phyloP scores from a whole-genome alignment of 352 stramenopile genomes.

The Porosira glacialis region DNA sequence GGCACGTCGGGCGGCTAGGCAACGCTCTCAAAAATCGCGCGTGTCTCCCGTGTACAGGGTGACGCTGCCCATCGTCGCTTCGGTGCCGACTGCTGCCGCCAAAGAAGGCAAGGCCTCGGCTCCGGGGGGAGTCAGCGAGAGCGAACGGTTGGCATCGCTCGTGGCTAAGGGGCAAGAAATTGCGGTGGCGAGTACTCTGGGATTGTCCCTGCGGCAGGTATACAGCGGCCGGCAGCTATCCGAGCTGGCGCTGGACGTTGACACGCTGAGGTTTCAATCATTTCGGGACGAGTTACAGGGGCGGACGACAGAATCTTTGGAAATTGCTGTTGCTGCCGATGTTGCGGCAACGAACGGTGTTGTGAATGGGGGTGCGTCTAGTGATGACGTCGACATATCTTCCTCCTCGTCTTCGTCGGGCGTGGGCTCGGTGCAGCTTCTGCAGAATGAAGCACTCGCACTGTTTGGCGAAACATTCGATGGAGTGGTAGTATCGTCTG shows the following conservation, averaged over 20 bases:
- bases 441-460: constrained; percentile 38
- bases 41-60: constrained; percentile 18
- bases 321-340: not conserved
- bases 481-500: constrained; percentile 67
- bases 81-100: constrained; percentile 14
- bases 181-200: constrained; percentile 44
- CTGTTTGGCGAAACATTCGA: constrained; percentile 46
- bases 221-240: constrained; percentile 55
- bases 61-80: constrained; percentile 25
- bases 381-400: no score
- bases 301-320: constrained; percentile 22
- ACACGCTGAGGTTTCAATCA: constrained; percentile 60
- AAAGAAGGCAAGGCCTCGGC: no score
- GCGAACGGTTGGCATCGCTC: constrained; percentile 27
- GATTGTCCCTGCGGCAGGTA: constrained; percentile 63
- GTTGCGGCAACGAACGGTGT: constrained; percentile 6
- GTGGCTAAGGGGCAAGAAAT: constrained; percentile 52
- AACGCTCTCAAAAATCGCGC: not conserved
- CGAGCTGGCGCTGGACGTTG: constrained; percentile 58
- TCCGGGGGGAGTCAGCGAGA: not conserved
- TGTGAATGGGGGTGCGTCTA: constrained; percentile 5
- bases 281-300: constrained; percentile 55
- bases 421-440: constrained; percentile 34
- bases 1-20: constrained; percentile 29
- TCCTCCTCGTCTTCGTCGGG: constrained; percentile 2